Conservation (phyloP, 345 rosid genomes). For the Viola odorata region DNA sequence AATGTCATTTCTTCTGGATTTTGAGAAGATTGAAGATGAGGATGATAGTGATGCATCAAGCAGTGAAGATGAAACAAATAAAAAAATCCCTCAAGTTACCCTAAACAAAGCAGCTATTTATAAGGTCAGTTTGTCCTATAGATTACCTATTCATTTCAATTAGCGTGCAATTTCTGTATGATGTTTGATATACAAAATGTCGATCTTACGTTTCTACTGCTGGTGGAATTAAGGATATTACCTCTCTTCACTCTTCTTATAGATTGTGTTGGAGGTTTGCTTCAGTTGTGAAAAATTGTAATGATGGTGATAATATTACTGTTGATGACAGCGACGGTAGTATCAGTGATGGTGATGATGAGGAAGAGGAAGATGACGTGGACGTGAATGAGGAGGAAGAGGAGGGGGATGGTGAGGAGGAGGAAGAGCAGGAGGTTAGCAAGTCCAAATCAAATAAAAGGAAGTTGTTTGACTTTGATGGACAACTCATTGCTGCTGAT, state of each 20-base stretch:
- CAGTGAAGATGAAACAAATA: constrained; percentile 58
- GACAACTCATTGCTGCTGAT: constrained; percentile 58
- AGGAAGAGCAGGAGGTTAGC: constrained; percentile 17
- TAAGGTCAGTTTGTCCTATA: constrained; percentile 46
- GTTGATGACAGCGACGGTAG: constrained; percentile 19
- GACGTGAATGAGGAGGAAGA: too few relatives aligned
- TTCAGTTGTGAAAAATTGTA: background rate
- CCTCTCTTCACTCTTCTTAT: background rate
- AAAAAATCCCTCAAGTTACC: constrained; percentile 36
- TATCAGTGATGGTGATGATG: background rate
- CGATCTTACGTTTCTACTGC: background rate
- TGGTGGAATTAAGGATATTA: background rate
- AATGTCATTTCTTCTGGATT: constrained; percentile 79
- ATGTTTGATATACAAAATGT: background rate
- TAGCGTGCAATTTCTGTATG: too few relatives aligned
- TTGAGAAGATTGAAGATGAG: constrained; percentile 70
- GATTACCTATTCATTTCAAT: background rate
- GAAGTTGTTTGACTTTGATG: constrained; percentile 65
- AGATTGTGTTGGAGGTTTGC: background rate
- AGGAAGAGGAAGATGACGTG: background rate
- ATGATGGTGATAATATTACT: constrained; percentile 20
- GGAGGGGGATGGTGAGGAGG: constrained; percentile 24
- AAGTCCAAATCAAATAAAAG: constrained; percentile 48
- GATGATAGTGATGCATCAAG: constrained; percentile 58
- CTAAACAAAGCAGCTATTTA: constrained; percentile 68